These are phyloP conservation scores for Teunomyces aglyptinius DNA, from an alignment of 805 yeast genomes.

Conservation along the genomic window DNA sequence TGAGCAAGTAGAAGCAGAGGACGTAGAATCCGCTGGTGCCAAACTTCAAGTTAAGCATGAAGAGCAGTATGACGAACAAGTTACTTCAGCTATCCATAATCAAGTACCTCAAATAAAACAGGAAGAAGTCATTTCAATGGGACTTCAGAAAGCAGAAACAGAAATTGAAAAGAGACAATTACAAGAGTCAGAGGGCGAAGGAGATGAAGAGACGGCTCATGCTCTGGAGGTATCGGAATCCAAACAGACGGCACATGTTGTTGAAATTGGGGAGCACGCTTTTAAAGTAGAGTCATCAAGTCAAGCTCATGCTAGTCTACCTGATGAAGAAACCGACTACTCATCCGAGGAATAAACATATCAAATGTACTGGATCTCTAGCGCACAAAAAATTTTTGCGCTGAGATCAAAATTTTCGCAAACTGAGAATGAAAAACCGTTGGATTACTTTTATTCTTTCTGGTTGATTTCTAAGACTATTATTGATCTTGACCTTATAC, in stretches of 20 bases:
- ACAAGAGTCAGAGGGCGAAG: conserved; percentile 7
- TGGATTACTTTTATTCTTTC: conserved; percentile 3
- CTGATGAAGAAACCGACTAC: conserved; percentile 7
- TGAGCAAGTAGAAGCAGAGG: background rate
- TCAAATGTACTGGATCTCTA: background rate
- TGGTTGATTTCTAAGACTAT: background rate
- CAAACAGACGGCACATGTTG: background rate
- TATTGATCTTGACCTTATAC: background rate
- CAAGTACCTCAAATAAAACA: background rate
- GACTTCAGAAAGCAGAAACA: conserved; percentile 2
- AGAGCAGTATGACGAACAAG: conserved; percentile 7
- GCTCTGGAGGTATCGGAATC: background rate
- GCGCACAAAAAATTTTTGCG: conserved; percentile 4
- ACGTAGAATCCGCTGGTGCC: background rate
- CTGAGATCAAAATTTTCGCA: conserved; percentile 2
- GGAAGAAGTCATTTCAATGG: background rate
- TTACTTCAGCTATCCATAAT: background rate
- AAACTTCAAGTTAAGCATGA: background rate
- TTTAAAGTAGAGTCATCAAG: background rate
- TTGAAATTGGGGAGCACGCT: background rate
- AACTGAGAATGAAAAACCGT: conserved; percentile 2
- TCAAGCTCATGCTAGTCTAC: background rate
- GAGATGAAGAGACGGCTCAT: conserved; percentile 5
- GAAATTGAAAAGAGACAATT: conserved; percentile 3
- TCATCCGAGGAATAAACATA: conserved; percentile 1